Conservation (phyloP, 306 rosid genomes). For the Lathyrus tuberosus region DNA sequence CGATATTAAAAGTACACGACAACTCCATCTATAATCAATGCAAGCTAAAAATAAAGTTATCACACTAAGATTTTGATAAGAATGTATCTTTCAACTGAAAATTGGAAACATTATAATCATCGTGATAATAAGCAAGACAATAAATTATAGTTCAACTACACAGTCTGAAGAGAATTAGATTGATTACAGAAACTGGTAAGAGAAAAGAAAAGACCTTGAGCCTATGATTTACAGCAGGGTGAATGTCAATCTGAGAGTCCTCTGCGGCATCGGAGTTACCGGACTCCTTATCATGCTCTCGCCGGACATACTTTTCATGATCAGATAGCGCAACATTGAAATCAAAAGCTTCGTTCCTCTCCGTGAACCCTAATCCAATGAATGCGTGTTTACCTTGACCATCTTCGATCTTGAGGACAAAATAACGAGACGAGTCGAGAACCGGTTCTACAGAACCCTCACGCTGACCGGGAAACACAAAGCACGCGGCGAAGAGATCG, state of each 20-base stretch:
- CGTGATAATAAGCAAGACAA: not conserved
- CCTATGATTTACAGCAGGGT: constrained; percentile 93
- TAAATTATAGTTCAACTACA: not conserved
- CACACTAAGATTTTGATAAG: not conserved
- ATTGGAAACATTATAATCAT: not conserved
- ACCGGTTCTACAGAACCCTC: constrained; percentile 86
- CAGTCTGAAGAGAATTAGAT: not conserved
- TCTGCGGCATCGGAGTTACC: constrained; percentile 37
- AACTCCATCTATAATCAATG: not conserved
- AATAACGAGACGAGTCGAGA: constrained; percentile 93
- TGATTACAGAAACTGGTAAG: not conserved
- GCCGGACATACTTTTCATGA: constrained; percentile 84
- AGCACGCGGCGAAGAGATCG: constrained; percentile 96
- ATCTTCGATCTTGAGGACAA: constrained; percentile 97
- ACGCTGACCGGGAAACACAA: constrained; percentile 84
- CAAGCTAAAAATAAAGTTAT: not conserved
- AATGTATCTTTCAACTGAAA: constrained; percentile 1
- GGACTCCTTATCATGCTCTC: constrained; percentile 79
- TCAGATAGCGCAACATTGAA: constrained; percentile 97
- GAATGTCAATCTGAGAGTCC: constrained; percentile 85
- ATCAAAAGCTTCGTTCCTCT: constrained; percentile 95
- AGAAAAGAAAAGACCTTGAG: constrained; percentile 57
- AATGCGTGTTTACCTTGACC: constrained; percentile 94
- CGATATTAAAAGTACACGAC: not conserved
- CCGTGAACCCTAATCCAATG: constrained; percentile 85